Percentiles rank a stretch among this genome's conserved stretches.
These are phyloP conservation scores for Huntiella bhutanensis DNA, from an alignment of 2,329 filamentous ascomycete genomes.

Conservation along the genomic window DNA sequence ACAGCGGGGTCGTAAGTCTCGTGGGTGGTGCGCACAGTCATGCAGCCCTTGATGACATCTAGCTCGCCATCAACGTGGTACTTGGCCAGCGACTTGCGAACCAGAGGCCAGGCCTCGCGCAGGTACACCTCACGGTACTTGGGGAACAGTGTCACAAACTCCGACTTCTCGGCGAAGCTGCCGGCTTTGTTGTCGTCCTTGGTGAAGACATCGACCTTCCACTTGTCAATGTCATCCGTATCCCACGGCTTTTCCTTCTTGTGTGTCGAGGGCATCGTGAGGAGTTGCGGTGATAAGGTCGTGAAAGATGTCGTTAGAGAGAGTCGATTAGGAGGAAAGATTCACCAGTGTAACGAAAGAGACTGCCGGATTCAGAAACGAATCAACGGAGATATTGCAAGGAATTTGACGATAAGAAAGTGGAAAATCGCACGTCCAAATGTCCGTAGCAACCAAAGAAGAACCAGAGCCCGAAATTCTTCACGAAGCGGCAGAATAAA, in stretches of 20 bases:
- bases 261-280: slow-evolving; percentile 65
- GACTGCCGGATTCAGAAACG: background rate
- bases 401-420: background rate
- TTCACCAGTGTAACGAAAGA: background rate
- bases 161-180: slow-evolving; percentile 81
- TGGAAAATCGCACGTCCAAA: too few species aligned
- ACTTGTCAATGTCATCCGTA: slow-evolving; percentile 92
- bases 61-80: slow-evolving; percentile 76
- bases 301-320: too few species aligned
- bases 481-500: slow-evolving; percentile 11
- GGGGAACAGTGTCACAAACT: slow-evolving; percentile 73
- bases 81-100: slow-evolving; percentile 76
- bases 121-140: slow-evolving; percentile 94
- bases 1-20: slow-evolving; percentile 84
- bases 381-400: background rate
- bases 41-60: slow-evolving; percentile 85
- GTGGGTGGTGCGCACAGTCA: slow-evolving; percentile 88
- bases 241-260: slow-evolving; percentile 89
- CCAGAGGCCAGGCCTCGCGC: slow-evolving; percentile 78
- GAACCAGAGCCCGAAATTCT: slow-evolving; percentile 1
- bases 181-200: slow-evolving; percentile 70
- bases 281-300: too few species aligned
- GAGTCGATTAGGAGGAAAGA: too few species aligned
- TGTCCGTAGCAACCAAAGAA: too few species aligned
- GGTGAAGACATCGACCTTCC: slow-evolving; percentile 78